A percentile compares a stretch with the other conserved stretches of the same genome.
These are phyloP conservation scores for Arthrobotrys sphaeroides DNA, from an alignment of 2,329 filamentous ascomycete species.

Conservation along the genomic window DNA sequence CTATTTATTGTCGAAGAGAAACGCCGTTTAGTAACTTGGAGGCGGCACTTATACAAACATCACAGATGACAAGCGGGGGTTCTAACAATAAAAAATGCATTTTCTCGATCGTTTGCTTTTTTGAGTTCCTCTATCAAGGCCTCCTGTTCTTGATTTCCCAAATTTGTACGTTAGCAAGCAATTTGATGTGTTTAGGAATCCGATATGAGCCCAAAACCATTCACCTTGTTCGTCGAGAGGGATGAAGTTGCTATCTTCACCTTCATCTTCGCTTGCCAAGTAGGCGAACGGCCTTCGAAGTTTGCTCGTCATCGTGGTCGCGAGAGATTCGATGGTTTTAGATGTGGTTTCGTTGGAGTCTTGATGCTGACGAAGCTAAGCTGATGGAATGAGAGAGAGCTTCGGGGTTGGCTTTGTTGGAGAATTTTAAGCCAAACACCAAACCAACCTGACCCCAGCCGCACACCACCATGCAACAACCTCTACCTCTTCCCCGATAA, in stretches of 20 bases:
- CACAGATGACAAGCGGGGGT: neutral
- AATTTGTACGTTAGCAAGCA: neutral
- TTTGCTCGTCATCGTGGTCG: conserved; percentile 20
- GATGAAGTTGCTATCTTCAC: conserved; percentile 10
- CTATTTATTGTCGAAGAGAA: neutral
- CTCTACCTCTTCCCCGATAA: neutral
- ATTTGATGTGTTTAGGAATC: neutral
- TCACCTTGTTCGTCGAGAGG: conserved; percentile 52
- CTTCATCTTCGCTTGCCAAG: neutral
- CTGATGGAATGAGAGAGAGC: neutral
- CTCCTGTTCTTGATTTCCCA: conserved; percentile 39
- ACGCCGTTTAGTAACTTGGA: neutral
- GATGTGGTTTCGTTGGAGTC: neutral
- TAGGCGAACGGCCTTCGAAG: conserved; percentile 23
- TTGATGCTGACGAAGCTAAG: neutral
- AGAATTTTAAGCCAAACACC: conserved; percentile 2
- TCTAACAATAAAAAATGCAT: conserved; percentile 51
- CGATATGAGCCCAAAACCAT: neutral
- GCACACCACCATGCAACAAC: neutral
- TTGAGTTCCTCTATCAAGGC: conserved; percentile 39
- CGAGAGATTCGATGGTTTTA: neutral
- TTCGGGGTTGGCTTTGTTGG: conserved; percentile 15
- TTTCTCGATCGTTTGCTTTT: conserved; percentile 50
- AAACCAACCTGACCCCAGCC: neutral
- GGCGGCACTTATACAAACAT: neutral